Base-by-base conservation (phyloP, 306 rosid species). In the Acmispon strigosus region DNA sequence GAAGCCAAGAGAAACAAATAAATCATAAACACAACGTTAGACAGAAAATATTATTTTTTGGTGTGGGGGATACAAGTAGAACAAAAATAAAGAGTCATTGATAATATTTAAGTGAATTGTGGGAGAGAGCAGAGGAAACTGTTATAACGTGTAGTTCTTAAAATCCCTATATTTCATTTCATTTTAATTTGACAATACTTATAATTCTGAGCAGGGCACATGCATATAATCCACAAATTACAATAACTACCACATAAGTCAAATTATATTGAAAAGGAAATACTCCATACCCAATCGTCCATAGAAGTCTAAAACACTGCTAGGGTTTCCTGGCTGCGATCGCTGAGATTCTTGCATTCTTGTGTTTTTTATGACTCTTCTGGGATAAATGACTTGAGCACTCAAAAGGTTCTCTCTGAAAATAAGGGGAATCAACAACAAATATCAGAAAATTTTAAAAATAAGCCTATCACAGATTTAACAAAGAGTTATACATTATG, bases 221-320 rank as follows among this genome's bases (percentile, higher is more conserved):
- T 16, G 14, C 57, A 56, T 22, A 39, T 27, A 59, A 45, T 34
- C 44, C 37, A 32, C 7, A 32, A 5, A 32, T 6, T 6, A 45
- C 14, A 34, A 51, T 48, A 14, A 53, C 17, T 12, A 48, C 44
- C 17, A 55, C 7, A 62, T 17, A 72, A 36, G 10, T 13, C 29
- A n/a, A 61, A 50, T 16, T 62, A 8, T 17, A 65, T 69, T 54
- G 51, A 32, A 42, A 34, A 64, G 3, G 34, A 74, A 69, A 69
- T 48, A 63, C 27, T 36, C 51, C 75, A 73, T 65, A 84, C 85
- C 76, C 80, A 74, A 51, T 63, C 61, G n/a, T 73, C 78, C 66
- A 48, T 45, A 13, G n/a, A 52, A 36, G 24, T 65, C 20, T 39
- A 59, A 60, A 18, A 52, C 24, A 32, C 18, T 61, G 17, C 10